Conservation (phyloP, 2,329 filamentous ascomycete species). For the Sclerotiophoma versabilis region DNA sequence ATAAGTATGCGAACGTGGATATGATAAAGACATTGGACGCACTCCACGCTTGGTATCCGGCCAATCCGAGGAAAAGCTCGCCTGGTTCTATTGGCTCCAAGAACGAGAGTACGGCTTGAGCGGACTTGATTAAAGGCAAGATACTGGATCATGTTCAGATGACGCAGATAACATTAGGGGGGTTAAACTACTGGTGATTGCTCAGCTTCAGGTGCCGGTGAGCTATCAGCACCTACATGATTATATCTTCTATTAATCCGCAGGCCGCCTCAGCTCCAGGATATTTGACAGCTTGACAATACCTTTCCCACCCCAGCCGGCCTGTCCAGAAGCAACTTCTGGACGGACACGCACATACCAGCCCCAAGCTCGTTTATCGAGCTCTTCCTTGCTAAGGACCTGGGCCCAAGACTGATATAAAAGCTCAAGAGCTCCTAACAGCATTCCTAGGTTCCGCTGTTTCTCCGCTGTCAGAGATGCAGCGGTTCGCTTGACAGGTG, state of each 20-base stretch:
- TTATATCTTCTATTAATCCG: background rate
- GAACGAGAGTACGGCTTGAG: background rate
- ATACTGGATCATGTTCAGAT: background rate
- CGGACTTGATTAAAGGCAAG: background rate
- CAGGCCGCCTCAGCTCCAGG: slow-evolving; percentile 35
- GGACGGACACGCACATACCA: slow-evolving; percentile 84
- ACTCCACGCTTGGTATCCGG: background rate
- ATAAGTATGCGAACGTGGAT: background rate
- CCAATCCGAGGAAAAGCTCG: background rate
- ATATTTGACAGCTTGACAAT: slow-evolving; percentile 71
- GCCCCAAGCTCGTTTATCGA: slow-evolving; percentile 78
- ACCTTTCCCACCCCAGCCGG: slow-evolving; percentile 86
- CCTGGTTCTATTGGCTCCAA: background rate
- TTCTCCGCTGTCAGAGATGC: slow-evolving; percentile 66
- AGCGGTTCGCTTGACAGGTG: slow-evolving; percentile 54
- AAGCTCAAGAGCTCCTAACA: slow-evolving; percentile 75
- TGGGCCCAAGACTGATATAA: slow-evolving; percentile 76
- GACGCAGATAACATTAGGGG: too few relatives aligned
- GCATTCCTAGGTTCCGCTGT: slow-evolving; percentile 70
- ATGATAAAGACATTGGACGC: background rate
- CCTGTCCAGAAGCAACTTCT: slow-evolving; percentile 74
- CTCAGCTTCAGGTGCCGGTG: background rate
- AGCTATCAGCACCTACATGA: background rate
- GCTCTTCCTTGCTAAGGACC: slow-evolving; percentile 68
- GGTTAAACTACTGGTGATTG: too few relatives aligned